Percentiles rank a stretch among this genome's conserved stretches.
Evolutionary conservation across 2,329 filamentous ascomycete genomes (phyloP).

Genomic region (Exophiala mesophila): DNA sequence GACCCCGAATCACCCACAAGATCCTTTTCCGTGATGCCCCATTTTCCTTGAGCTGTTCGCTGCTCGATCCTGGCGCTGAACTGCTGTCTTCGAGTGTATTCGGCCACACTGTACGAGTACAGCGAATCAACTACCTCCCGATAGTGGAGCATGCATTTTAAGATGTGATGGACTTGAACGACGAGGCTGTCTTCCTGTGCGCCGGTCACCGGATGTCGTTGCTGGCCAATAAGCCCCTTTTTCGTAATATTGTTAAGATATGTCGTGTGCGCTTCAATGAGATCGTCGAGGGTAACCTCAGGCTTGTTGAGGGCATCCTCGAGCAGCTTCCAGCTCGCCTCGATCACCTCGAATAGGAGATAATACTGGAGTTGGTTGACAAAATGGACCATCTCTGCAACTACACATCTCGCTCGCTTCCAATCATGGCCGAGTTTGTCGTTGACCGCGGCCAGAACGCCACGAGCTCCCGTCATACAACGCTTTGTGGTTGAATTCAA

Average conservation of each 20-base stretch:
- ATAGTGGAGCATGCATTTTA: slow-evolving; percentile 90
- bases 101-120: slow-evolving; percentile 90
- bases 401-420: slow-evolving; percentile 81
- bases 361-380: slow-evolving; percentile 97
- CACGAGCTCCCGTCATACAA: slow-evolving; percentile 89
- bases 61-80: slow-evolving; percentile 67
- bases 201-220: slow-evolving; percentile 40
- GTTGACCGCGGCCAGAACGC: slow-evolving; percentile 76
- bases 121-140: slow-evolving; percentile 89
- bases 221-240: slow-evolving; percentile 83
- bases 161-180: slow-evolving; percentile 81
- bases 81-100: slow-evolving; percentile 90
- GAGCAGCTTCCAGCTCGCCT: slow-evolving; percentile 88
- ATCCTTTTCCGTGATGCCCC: slow-evolving; percentile 58
- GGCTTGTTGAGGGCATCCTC: slow-evolving; percentile 77
- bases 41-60: slow-evolving; percentile 59
- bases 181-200: slow-evolving; percentile 75
- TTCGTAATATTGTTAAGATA: slow-evolving; percentile 94
- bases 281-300: slow-evolving; percentile 85
- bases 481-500: slow-evolving; percentile 87
- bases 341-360: slow-evolving; percentile 97
- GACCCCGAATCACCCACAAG: slow-evolving; percentile 30
- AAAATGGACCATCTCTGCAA: slow-evolving; percentile 98
- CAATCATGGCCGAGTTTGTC: slow-evolving; percentile 71
- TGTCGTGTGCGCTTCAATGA: slow-evolving; percentile 83